These are phyloP conservation scores for Saccharomycopsis selenospora DNA, from an alignment of 805 yeast species.

Conservation along the genomic window DNA sequence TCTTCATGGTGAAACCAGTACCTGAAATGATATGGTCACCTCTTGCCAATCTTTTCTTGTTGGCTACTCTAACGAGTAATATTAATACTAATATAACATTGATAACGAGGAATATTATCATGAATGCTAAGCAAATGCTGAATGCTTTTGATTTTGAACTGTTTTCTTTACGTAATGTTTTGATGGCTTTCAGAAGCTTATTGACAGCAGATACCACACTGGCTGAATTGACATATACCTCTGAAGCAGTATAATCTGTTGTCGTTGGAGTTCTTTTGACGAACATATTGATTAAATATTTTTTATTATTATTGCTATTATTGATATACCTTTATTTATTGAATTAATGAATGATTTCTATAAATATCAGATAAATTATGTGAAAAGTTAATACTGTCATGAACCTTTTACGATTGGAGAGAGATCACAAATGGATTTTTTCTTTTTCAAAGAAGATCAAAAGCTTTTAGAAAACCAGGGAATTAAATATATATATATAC, in stretches of 20 bases:
- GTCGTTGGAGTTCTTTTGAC: no score
- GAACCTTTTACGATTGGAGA: no score
- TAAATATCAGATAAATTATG: no score
- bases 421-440: no score
- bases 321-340: no score
- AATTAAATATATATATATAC: no score
- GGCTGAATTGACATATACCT: not conserved
- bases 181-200: not conserved
- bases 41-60: slow-evolving; percentile 1
- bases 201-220: not conserved
- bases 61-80: not conserved
- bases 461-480: no score
- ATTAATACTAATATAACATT: not conserved
- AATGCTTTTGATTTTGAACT: not conserved
- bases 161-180: not conserved
- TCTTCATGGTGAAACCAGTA: not conserved
- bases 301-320: no score
- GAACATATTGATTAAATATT: no score
- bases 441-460: no score
- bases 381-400: no score
- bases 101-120: not conserved
- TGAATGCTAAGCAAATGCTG: not conserved
- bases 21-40: not conserved
- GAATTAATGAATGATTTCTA: no score
- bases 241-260: not conserved